These are phyloP conservation scores for Cordyceps tenuipes DNA, from an alignment of 2,329 filamentous ascomycete genomes.

Conservation along the genomic window DNA sequence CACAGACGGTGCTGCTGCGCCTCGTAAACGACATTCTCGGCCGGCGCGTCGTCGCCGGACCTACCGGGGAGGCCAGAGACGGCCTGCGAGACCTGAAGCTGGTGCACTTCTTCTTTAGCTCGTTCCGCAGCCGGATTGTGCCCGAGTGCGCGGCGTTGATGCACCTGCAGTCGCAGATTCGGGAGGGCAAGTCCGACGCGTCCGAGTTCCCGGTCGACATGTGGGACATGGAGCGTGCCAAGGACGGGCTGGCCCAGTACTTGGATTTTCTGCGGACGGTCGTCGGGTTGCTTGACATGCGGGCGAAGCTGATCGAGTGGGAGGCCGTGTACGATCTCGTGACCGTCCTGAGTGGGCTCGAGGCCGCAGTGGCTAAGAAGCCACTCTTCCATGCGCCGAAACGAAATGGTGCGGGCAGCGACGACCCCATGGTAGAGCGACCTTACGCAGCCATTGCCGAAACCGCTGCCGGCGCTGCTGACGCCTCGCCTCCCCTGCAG, in stretches of 20 bases:
- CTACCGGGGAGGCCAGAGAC: slow-evolving; percentile 39
- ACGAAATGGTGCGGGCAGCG: slow-evolving; percentile 21
- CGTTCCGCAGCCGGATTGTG: slow-evolving; percentile 86
- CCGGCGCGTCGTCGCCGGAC: slow-evolving; percentile 34
- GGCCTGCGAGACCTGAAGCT: slow-evolving; percentile 50
- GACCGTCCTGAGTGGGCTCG: slow-evolving; percentile 76
- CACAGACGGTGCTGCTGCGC: slow-evolving; percentile 86
- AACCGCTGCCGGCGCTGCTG: slow-evolving; percentile 20
- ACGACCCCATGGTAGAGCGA: slow-evolving; percentile 49
- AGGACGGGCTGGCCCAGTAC: slow-evolving; percentile 89
- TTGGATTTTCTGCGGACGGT: slow-evolving; percentile 88
- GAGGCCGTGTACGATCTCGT: slow-evolving; percentile 85
- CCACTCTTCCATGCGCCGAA: slow-evolving; percentile 46
- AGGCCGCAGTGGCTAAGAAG: slow-evolving; percentile 79
- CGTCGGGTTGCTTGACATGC: slow-evolving; percentile 75
- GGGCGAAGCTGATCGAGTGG: slow-evolving; percentile 81
- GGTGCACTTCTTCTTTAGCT: slow-evolving; percentile 85
- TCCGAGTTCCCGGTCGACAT: slow-evolving; percentile 89
- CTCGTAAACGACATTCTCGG: slow-evolving; percentile 86
- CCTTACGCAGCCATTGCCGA: slow-evolving; percentile 41
- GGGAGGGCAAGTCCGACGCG: slow-evolving; percentile 63
- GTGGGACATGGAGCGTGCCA: slow-evolving; percentile 97
- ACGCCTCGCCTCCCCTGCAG: slow-evolving; percentile 38
- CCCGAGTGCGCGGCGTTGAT: slow-evolving; percentile 93
- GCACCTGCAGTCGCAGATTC: slow-evolving; percentile 84